Conservation (phyloP, 768 basidiomycete species). For the Xerocomellus intermedius region DNA sequence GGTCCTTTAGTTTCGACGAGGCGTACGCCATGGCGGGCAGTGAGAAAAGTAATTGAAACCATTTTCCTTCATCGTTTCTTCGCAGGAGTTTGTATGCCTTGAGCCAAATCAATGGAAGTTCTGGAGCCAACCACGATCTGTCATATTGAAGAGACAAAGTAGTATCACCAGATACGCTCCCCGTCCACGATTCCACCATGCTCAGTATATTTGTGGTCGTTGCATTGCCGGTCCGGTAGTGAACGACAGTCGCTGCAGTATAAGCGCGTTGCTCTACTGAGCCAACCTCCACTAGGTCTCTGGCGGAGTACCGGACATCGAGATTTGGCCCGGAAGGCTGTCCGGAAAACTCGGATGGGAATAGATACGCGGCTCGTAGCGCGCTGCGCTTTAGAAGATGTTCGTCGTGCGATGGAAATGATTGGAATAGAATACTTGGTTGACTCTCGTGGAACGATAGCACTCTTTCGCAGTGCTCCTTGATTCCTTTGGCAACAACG, state of each 20-base stretch:
- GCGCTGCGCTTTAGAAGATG: conserved; percentile 22
- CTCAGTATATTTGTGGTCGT: not conserved
- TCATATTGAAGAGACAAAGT: conserved; percentile 24
- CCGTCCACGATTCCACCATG: conserved; percentile 11
- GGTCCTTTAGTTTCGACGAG: not conserved
- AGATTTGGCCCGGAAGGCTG: not conserved
- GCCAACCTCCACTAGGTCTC: not conserved
- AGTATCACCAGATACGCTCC: not conserved
- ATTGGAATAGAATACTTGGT: not conserved
- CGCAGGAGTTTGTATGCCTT: conserved; percentile 29
- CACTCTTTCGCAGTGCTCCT: conserved; percentile 24
- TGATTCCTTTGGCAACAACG: conserved; percentile 25
- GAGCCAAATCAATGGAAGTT: conserved; percentile 26
- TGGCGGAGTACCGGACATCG: conserved; percentile 13
- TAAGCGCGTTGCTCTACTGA: conserved; percentile 1
- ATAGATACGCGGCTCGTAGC: conserved; percentile 13
- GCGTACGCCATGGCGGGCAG: conserved; percentile 35
- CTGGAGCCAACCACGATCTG: conserved; percentile 27
- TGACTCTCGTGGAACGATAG: conserved; percentile 8
- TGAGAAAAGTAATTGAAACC: conserved; percentile 29
- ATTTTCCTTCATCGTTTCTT: conserved; percentile 2
- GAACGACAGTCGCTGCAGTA: conserved; percentile 5
- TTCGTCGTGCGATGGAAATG: conserved; percentile 4
- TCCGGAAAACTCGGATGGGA: conserved; percentile 10
- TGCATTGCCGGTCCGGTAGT: not conserved